These are phyloP conservation scores for Candida tallmaniae DNA, from an alignment of 805 yeast species.

Conservation along the genomic window DNA sequence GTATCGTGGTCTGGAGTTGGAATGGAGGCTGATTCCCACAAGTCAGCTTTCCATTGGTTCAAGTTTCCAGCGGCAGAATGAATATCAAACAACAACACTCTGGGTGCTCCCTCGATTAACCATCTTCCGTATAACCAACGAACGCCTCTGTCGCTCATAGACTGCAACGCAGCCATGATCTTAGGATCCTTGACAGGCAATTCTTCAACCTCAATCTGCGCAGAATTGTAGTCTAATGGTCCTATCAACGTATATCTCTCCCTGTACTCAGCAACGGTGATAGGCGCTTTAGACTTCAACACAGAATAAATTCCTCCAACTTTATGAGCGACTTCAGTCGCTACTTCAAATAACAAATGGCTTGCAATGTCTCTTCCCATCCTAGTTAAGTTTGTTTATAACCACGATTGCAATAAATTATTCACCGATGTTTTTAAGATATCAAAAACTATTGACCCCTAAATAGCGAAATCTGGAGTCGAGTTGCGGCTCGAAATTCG, in stretches of 20 bases:
- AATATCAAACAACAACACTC: conserved; percentile 84
- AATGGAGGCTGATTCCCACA: conserved; percentile 88
- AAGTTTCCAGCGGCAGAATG: conserved; percentile 64
- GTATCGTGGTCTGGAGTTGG: conserved; percentile 88
- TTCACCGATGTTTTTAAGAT: no score
- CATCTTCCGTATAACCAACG: conserved; percentile 86
- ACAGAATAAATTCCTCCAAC: conserved; percentile 98
- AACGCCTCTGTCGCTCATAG: conserved; percentile 82
- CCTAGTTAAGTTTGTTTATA: no score
- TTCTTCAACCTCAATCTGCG: conserved; percentile 79
- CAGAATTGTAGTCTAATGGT: conserved; percentile 70
- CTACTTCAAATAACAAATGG: conserved; percentile 86
- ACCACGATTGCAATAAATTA: no score
- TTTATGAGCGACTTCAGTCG: conserved; percentile 96
- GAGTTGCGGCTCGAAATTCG: no score
- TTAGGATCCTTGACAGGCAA: conserved; percentile 52
- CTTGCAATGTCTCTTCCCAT: conserved; percentile 84
- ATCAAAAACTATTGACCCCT: no score
- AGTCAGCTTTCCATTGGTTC: conserved; percentile 91
- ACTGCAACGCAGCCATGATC: conserved; percentile 59
- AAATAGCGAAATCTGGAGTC: no score
- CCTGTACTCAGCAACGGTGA: conserved; percentile 89
- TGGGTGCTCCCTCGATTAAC: conserved; percentile 97
- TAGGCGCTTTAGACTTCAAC: conserved; percentile 92
- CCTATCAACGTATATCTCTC: conserved; percentile 85